Base-by-base conservation (phyloP, 2,329 filamentous ascomycete genomes). In the Ophiognomonia clavigignenti-juglandacearum region DNA sequence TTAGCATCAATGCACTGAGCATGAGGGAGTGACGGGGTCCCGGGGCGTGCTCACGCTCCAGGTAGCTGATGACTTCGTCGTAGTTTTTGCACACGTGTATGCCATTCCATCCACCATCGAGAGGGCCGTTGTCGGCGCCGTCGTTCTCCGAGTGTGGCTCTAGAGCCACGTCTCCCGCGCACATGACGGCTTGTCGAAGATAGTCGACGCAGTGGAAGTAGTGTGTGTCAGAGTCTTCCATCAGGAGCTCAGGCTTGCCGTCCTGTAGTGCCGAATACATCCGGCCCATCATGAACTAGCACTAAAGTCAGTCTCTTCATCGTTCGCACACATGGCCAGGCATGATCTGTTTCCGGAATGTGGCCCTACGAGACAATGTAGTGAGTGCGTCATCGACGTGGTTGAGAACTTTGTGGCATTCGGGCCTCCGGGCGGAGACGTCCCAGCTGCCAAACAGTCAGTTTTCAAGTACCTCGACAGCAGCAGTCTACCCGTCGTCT, bases 311-410 rank as follows among this genome's bases (percentile, higher is more conserved):
- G n/a, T n/a, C n/a, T n/a, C n/a, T n/a, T n/a, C n/a, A n/a, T n/a
- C n/a, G n/a, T n/a, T n/a, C n/a, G n/a, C n/a, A n/a, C n/a, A n/a
- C n/a, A n/a, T n/a, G 1, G 13, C 6, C 29, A 13, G 3, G 16
- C 8, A 4, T 11, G 13, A 16, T 43, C 7, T n/a, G 20, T 34
- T 2, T 4, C n/a, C n/a, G 9, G 6, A 6, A 4, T 3, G 18
- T 3, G 32, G 6, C 44, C 64, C 46, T 54, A 68, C 65, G 1
- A 70, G 59, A 43, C 66, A 70, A 48, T 69, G 67, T 24, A 69
- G 54, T 53, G 69, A 65, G 52, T 69, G 67, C 9, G 66, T 69
- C 53, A 66, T 63, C 4, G 67, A 64, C 3, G 65, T 68, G 2
- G 66, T 68, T 47, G 66, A 68, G 35, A 68, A 67, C 2, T 24